A percentile compares a stretch with the other conserved stretches of the same genome.
Evolutionary conservation across 2,329 filamentous ascomycete genomes (phyloP).

Genomic region (Fusarium subglutinans): DNA sequence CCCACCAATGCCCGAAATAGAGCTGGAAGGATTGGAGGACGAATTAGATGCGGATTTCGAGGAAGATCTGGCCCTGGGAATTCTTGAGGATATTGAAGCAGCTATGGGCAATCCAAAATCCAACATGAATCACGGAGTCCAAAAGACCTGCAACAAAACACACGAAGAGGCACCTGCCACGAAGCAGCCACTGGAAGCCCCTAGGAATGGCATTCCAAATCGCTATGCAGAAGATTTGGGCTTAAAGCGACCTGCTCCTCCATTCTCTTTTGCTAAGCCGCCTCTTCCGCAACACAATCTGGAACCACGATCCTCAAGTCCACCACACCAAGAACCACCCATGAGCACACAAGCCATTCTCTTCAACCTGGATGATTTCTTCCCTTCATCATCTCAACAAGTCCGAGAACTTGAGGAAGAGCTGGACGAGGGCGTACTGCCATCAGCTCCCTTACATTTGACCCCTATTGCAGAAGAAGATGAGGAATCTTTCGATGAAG

Average conservation of each 20-base stretch:
- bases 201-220: background rate
- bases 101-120: conserved; percentile 3
- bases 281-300: background rate
- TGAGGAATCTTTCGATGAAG: conserved; percentile 14
- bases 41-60: conserved; percentile 42
- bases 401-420: conserved; percentile 60
- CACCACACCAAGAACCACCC: conserved; percentile 42
- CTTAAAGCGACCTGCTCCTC: conserved; percentile 9
- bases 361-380: conserved; percentile 61
- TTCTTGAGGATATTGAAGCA: conserved; percentile 37
- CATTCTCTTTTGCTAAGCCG: background rate
- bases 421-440: conserved; percentile 5
- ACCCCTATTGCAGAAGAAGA: conserved; percentile 22
- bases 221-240: conserved; percentile 37
- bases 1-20: background rate
- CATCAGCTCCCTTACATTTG: background rate
- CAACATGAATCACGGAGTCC: background rate
- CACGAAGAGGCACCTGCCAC: background rate
- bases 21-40: conserved; percentile 35
- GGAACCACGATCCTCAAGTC: conserved; percentile 23
- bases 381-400: conserved; percentile 66
- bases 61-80: conserved; percentile 40
- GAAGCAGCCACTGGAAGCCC: background rate
- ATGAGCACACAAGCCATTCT: conserved; percentile 64
- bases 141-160: background rate